Base-by-base conservation (phyloP, 148 eudicot species). In the Tetragonia tetragonoides region DNA sequence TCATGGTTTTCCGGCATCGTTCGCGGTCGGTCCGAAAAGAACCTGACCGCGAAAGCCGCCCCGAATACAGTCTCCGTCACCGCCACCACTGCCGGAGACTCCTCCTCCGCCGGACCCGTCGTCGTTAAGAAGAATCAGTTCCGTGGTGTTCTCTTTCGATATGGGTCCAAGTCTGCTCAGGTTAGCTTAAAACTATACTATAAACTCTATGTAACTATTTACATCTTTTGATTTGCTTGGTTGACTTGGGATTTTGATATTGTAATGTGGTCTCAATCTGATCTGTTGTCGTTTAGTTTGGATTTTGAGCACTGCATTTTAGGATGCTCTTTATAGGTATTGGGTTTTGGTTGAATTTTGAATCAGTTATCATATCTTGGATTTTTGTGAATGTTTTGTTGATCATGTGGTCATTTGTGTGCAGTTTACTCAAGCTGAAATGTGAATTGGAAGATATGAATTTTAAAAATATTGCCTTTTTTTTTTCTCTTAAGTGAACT, bases 71-170 rank as follows among this genome's bases (percentile, higher is more conserved):
- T 88, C 49, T 85, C 94, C 78, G 87, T 89, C 84, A 79, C 90
- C 59, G 88, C 56, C 88, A 90, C 74, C 81, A 85, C 86, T 88
- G 91, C 47, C 78, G 66, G 86, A 17, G 9, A 72, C 24, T 70
- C 85, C 69, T 17, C 81, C 66, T 82, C 77, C 68, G 20, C 12
- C 24, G 82, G 90, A 23, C 91, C 94, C 6, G 79, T 93, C 71
- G 87, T 84, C 46, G 34, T 28, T 28, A 85, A 81, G 79, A 93
- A 90, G 86, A 89, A 86, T 34, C 97, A 93, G 82, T 87, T 91
- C 64, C 90, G 87, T 47, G 99, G 99, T 6, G 90, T 91, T 24
- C 93, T 95, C 88, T 95, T 95, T 77, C 91, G 89, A 77, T 95
- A 95, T 75, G 99, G 97, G 20, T 86, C 97, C 4, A 90, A 95